phyloP scores from a whole-genome alignment of 2,329 filamentous ascomycete species.

The Graphilbum fragrans region DNA sequence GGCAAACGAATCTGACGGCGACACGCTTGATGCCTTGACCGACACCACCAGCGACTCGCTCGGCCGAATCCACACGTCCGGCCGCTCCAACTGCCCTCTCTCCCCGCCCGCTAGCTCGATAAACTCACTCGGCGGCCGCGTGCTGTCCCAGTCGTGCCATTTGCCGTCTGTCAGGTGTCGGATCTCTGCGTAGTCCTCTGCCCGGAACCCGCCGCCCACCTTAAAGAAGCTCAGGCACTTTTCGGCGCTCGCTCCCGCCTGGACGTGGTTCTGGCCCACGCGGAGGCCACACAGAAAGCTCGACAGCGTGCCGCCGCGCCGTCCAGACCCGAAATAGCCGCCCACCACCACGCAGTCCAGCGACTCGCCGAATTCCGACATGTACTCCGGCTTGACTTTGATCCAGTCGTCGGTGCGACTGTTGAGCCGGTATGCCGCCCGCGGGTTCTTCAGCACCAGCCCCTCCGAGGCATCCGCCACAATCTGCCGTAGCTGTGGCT shows the following conservation, averaged over 20 bases:
- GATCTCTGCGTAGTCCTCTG: conserved; percentile 74
- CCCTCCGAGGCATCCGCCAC: conserved; percentile 83
- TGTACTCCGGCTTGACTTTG: conserved; percentile 98
- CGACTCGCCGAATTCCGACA: conserved; percentile 89
- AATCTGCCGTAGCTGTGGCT: conserved; percentile 66
- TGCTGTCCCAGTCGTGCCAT: conserved; percentile 76
- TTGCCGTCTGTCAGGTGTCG: conserved; percentile 79
- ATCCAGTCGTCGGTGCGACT: conserved; percentile 93
- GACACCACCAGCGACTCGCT: conserved; percentile 77
- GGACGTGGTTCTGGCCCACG: conserved; percentile 55
- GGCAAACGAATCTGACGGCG: conserved; percentile 65
- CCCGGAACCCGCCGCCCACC: conserved; percentile 86
- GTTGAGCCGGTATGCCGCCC: conserved; percentile 75
- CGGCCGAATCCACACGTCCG: conserved; percentile 89
- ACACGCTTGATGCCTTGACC: conserved; percentile 76
- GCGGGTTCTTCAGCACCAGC: conserved; percentile 84
- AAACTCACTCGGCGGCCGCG: conserved; percentile 62
- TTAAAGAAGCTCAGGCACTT: conserved; percentile 94
- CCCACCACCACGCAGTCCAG: conserved; percentile 84
- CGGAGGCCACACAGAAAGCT: conserved; percentile 86
- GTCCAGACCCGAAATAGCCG: conserved; percentile 84
- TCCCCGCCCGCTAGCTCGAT: conserved; percentile 75
- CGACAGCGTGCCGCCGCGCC: conserved; percentile 68
- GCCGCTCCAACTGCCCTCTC: conserved; percentile 57
- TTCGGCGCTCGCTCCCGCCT: conserved; percentile 47